Base-by-base conservation (phyloP, 2,329 filamentous ascomycete species). In the Penicillium brevicompactum region DNA sequence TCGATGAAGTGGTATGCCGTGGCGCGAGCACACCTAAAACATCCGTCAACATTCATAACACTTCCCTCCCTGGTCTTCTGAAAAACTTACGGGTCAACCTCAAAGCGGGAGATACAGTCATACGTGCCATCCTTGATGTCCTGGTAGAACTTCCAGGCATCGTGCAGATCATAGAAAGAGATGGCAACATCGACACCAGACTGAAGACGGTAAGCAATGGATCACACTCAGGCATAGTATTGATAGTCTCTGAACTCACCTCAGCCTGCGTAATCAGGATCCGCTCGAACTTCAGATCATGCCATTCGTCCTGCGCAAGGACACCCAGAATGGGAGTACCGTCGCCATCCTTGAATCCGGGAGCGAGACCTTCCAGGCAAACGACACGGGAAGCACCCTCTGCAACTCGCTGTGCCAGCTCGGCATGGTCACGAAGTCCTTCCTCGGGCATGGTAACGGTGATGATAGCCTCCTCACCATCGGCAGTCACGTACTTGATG, bases 381-480 rank as follows among this genome's bases (percentile, higher is more conserved):
- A 56, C n/a, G 5, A 56, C 43, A 21, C 53, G 53, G 4, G 53
- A 52, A 7, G 49, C 53, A 13, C 49, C 53, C 1, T 41, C 41
- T 5, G 30, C 18, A n/a, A 51, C 24, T 2, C 47, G 47, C 2
- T 5, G 11, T 9, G 5, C 31, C 21, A 54, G 41, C 24, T 34
- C 42, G 4, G 18, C 40, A 18, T 73, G 74, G 37, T 72, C 72
- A 5, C 67, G 66, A 16, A 82, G 67, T 30, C 76, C 66, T 1
- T 53, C 38, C 38, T 53, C 45, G 3, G 51, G 51, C 45, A 53
- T 32, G 6, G 45, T 11, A 9, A 76, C 75, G 53, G 76, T 76
- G 55, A 76, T 63, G 5, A 76, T 61, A 44, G 79, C 62, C 1
- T 67, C 66, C 14, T 72, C 64, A 27, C 59, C 64, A 27, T 66